phyloP scores from a whole-genome alignment of 225 moss, liverwort and hornwort species.

The Pleurozium schreberi region DNA sequence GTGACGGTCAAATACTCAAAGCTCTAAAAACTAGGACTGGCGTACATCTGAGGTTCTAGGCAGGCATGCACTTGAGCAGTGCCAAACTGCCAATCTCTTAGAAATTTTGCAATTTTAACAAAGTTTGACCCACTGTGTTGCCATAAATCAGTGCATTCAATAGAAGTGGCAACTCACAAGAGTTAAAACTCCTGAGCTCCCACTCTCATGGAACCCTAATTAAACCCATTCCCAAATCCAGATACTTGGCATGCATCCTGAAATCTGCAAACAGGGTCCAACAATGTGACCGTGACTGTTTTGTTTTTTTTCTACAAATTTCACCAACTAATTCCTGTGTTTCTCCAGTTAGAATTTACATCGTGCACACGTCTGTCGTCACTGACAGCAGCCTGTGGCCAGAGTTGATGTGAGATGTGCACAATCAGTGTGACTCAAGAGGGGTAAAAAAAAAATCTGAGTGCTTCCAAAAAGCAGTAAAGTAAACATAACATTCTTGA shows the following conservation, averaged over 20 bases:
- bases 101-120: background rate
- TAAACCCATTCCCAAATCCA: too few species aligned
- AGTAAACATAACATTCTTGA: too few species aligned
- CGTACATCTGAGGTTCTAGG: background rate
- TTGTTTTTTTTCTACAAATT: background rate
- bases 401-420: background rate
- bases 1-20: too few species aligned
- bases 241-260: too few species aligned
- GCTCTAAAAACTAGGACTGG: background rate
- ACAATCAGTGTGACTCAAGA: slow-evolving; percentile 4
- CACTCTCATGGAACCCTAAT: background rate
- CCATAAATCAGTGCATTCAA: background rate
- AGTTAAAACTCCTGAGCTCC: background rate
- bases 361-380: too few species aligned
- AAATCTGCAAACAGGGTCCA: rapidly evolving
- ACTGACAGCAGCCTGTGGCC: background rate
- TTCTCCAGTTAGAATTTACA: background rate
- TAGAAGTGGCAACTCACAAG: background rate
- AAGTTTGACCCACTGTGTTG: background rate
- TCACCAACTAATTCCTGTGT: background rate
- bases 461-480: background rate
- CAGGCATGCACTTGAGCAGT: background rate
- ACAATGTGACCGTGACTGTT: background rate
- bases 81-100: background rate
- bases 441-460: background rate